Conservation (phyloP, 108 stramenopile species). For the Cylindrotheca closterium region DNA sequence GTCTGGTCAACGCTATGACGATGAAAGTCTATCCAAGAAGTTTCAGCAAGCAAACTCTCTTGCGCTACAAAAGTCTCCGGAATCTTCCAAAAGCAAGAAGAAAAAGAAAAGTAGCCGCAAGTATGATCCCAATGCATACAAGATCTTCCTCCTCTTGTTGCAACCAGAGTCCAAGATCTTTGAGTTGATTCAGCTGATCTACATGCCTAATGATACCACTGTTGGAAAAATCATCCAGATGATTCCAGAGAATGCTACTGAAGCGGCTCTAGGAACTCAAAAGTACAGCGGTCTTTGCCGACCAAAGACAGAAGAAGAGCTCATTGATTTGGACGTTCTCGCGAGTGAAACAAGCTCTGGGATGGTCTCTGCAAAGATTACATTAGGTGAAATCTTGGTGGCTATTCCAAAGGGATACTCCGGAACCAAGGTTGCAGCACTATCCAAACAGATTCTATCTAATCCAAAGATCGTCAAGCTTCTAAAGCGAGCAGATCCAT, state of each 20-base stretch:
- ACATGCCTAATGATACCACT: slow-evolving; percentile 41
- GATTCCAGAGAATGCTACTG: slow-evolving; percentile 59
- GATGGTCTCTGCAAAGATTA: slow-evolving; percentile 31
- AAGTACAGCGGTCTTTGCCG: slow-evolving; percentile 51
- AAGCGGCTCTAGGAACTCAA: slow-evolving; percentile 45
- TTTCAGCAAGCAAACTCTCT: slow-evolving; percentile 6
- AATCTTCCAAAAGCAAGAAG: not conserved
- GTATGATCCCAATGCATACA: slow-evolving; percentile 30
- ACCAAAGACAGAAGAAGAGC: slow-evolving; percentile 36
- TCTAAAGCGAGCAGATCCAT: slow-evolving; percentile 45
- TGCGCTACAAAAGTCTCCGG: not conserved
- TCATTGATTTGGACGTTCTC: slow-evolving; percentile 28
- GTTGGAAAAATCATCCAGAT: slow-evolving; percentile 45
- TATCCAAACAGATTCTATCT: slow-evolving; percentile 47
- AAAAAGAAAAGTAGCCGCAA: slow-evolving; percentile 8
- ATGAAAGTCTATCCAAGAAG: slow-evolving; percentile 6
- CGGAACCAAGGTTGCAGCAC: slow-evolving; percentile 20
- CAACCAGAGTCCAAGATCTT: slow-evolving; percentile 50
- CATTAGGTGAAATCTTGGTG: slow-evolving; percentile 54
- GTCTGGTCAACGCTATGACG: not conserved
- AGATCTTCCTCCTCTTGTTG: slow-evolving; percentile 54
- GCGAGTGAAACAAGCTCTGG: slow-evolving; percentile 17
- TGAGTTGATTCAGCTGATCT: slow-evolving; percentile 56
- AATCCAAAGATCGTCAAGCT: slow-evolving; percentile 51
- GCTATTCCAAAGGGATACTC: slow-evolving; percentile 54